Evolutionary conservation across 1,139 yeast species (phyloP).

Genomic region (Lodderomyces metapsilosis): DNA sequence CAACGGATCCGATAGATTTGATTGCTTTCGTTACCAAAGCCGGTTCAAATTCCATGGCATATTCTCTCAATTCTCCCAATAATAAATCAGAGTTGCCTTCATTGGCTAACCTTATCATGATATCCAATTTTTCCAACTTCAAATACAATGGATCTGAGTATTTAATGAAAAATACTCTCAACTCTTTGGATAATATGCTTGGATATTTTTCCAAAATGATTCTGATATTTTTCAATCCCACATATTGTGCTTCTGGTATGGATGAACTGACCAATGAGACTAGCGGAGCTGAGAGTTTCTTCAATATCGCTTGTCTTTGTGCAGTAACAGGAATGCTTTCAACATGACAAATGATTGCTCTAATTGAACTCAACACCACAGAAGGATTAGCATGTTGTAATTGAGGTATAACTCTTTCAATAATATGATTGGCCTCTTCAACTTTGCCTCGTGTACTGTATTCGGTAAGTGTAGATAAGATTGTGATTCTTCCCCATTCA

Average conservation of each 20-base stretch:
- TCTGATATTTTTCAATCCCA: slow-evolving; percentile 87
- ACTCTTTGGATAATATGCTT: slow-evolving; percentile 68
- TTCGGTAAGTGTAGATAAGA: slow-evolving; percentile 76
- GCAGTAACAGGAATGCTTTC: slow-evolving; percentile 43
- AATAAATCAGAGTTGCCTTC: slow-evolving; percentile 66
- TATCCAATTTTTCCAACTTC: slow-evolving; percentile 89
- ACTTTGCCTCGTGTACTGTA: slow-evolving; percentile 50
- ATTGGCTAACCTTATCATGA: slow-evolving; percentile 80
- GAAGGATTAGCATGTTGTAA: slow-evolving; percentile 97
- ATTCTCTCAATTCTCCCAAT: slow-evolving; percentile 84
- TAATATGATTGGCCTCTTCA: slow-evolving; percentile 77
- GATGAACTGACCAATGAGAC: slow-evolving; percentile 80
- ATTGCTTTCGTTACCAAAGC: slow-evolving; percentile 84
- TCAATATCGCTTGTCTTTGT: slow-evolving; percentile 45
- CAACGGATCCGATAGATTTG: slow-evolving; percentile 83
- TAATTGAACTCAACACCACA: slow-evolving; percentile 85
- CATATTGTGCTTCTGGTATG: slow-evolving; percentile 93
- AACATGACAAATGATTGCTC: slow-evolving; percentile 74
- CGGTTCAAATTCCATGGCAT: slow-evolving; percentile 91
- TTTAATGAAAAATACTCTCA: slow-evolving; percentile 88
- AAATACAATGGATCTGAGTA: slow-evolving; percentile 93
- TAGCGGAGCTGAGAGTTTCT: slow-evolving; percentile 86
- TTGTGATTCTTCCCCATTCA: slow-evolving; percentile 97
- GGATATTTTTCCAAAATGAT: slow-evolving; percentile 91
- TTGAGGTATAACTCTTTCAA: slow-evolving; percentile 92